A percentile compares a stretch with the other conserved stretches of the same genome.
These are phyloP conservation scores for Suillus weaverae DNA, from an alignment of 768 basidiomycete species.

Conservation along the genomic window DNA sequence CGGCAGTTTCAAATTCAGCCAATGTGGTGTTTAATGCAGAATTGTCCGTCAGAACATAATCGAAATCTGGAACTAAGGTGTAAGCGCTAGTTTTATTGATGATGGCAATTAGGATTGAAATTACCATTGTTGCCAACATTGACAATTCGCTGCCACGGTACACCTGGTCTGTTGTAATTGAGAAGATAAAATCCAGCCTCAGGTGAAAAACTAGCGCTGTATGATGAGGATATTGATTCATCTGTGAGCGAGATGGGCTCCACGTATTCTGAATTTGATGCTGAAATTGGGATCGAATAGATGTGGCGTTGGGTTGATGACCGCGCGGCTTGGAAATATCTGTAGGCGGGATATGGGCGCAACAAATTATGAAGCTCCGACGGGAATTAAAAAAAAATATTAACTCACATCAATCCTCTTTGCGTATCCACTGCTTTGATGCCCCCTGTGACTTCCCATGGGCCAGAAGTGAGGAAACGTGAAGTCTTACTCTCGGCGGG, in stretches of 20 bases:
- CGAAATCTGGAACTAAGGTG: slow-evolving; percentile 45
- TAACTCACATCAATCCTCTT: slow-evolving; percentile 68
- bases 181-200: slow-evolving; percentile 82
- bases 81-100: slow-evolving; percentile 4
- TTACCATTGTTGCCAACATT: slow-evolving; percentile 49
- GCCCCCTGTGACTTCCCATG: slow-evolving; percentile 85
- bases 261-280: slow-evolving; percentile 32
- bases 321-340: slow-evolving; percentile 87
- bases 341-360: slow-evolving; percentile 33
- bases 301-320: slow-evolving; percentile 84
- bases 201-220: slow-evolving; percentile 78
- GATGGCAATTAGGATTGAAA: slow-evolving; percentile 18
- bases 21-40: slow-evolving; percentile 62
- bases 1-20: slow-evolving; percentile 68
- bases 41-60: slow-evolving; percentile 73
- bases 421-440: slow-evolving; percentile 71
- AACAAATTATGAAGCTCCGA: slow-evolving; percentile 18
- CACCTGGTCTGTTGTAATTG: slow-evolving; percentile 73
- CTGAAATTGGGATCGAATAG: slow-evolving; percentile 76
- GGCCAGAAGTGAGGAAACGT: slow-evolving; percentile 79
- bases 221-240: slow-evolving; percentile 50
- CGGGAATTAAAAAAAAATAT: slow-evolving; percentile 34
- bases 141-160: slow-evolving; percentile 86
- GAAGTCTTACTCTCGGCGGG: slow-evolving; percentile 70
- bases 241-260: slow-evolving; percentile 56